phyloP scores from a whole-genome alignment of 495 filamentous ascomycete genomes.

The Penicillium verhagenii region DNA sequence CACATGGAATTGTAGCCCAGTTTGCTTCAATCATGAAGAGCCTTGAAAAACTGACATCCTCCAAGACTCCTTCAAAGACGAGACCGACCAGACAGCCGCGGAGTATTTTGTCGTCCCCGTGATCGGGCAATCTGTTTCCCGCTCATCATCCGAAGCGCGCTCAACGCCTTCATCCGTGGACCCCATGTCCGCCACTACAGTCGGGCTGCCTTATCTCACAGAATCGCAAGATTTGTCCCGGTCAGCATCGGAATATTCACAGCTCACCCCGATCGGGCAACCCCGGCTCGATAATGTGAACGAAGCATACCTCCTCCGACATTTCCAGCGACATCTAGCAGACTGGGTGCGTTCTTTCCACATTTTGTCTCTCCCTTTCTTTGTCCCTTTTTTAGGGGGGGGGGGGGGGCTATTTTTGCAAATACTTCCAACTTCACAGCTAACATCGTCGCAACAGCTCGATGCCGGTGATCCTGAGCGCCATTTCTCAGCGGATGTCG shows the following conservation, averaged over 20 bases:
- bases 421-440: background rate
- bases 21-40: background rate
- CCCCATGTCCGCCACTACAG: slow-evolving; percentile 14
- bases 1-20: background rate
- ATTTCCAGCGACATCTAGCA: slow-evolving; percentile 39
- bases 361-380: background rate
- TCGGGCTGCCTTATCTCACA: slow-evolving; percentile 11
- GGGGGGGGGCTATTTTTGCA: background rate
- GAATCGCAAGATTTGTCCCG: slow-evolving; percentile 19
- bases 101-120: slow-evolving; percentile 39
- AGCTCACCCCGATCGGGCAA: slow-evolving; percentile 17
- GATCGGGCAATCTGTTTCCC: slow-evolving; percentile 14
- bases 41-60: background rate
- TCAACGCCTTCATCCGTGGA: slow-evolving; percentile 31
- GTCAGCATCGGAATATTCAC: slow-evolving; percentile 20
- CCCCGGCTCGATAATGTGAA: slow-evolving; percentile 34
- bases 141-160: slow-evolving; percentile 27
- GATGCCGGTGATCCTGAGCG: slow-evolving; percentile 39
- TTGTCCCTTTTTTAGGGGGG: background rate
- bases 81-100: slow-evolving; percentile 41
- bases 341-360: slow-evolving; percentile 32
- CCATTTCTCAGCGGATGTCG: slow-evolving; percentile 36
- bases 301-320: slow-evolving; percentile 41
- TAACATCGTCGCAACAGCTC: slow-evolving; percentile 20
- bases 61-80: slow-evolving; percentile 43